These are phyloP conservation scores for Tanacetum coccineum DNA, from an alignment of 129 eudicot genomes.

Conservation along the genomic window DNA sequence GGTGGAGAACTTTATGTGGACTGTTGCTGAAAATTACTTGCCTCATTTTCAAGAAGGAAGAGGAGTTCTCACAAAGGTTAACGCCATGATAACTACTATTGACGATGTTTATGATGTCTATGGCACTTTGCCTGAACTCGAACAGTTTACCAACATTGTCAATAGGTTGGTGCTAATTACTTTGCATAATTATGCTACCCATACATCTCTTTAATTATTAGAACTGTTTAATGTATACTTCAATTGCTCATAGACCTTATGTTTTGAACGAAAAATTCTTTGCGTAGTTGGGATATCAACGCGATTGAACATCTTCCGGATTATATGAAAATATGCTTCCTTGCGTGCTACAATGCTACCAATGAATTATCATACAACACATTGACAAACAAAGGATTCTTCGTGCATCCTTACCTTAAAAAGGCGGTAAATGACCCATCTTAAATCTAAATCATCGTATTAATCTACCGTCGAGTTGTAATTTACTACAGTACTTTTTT, in stretches of 20 bases:
- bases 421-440: constrained; percentile 21
- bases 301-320: constrained; percentile 38
- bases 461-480: background rate
- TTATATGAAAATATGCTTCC: constrained; percentile 44
- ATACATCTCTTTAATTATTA: background rate
- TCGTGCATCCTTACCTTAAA: constrained; percentile 27
- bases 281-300: constrained; percentile 42
- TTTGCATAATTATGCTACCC: background rate
- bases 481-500: background rate
- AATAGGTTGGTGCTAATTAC: constrained; percentile 20
- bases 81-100: constrained; percentile 25
- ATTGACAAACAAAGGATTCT: constrained; percentile 31
- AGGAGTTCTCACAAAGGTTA: constrained; percentile 16
- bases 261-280: background rate
- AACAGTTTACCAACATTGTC: constrained; percentile 27
- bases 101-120: constrained; percentile 42
- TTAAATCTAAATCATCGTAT: too few relatives aligned
- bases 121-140: constrained; percentile 31
- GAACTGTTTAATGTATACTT: background rate
- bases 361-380: constrained; percentile 41
- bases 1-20: constrained; percentile 37
- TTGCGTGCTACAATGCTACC: constrained; percentile 32
- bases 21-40: background rate
- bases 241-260: too few relatives aligned
- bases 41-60: constrained; percentile 32